Evolutionary conservation across 1,284 basidiomycete genomes (phyloP), one percentile per base, ranked within the genome.

Genomic region (Microbotryum violaceum): DNA sequence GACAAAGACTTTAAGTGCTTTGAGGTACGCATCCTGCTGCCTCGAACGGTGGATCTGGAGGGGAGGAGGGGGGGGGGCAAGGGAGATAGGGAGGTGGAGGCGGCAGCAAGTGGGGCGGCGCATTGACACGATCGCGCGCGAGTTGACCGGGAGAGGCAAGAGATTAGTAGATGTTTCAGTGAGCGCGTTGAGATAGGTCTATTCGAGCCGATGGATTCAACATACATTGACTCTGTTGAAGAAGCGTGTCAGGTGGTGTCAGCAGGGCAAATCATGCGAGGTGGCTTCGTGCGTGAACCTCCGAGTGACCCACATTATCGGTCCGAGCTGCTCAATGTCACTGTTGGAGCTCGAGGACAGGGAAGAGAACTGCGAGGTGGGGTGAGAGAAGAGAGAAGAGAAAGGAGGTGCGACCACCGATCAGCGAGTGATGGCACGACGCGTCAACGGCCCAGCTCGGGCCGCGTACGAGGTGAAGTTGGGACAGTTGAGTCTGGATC

Each of bases 11-110:
- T 91, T 87, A 55, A 97, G 80, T 49, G 87, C 89, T 51, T 87
- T 83, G 44, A 98, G 82, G 75, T 93, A 98, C 16, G 85, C 83
- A 64, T 97, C 91, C 72, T 97, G 91, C 71, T 93, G 91, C 53
- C 87, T 81, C 66, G 86, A 89, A 70, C 86, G 83, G 78, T 97
- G 88, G 68, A 98, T 91, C 70, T 42, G 37, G 37, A 42, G 37
- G 37, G 16, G 10, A 8, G 31, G 31, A 7, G 9, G 31, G 29
- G 27, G 27, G 27, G 27, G 27, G 4, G n/a, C n/a, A n/a, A 27
- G 27, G 27, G 27, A 27, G 27, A 27, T 27, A 27, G 90, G 88
- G 37, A 37, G 37, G 37, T 12, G 37, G 37, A 10, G 37, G 37
- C 37, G 16, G 12, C 37, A 42, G 37, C 37, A 18, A 42, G 37